Evolutionary conservation across 2,329 filamentous ascomycete genomes (phyloP), one percentile per base, ranked within the genome.

Genomic region (Fusarium oxysporum): DNA sequence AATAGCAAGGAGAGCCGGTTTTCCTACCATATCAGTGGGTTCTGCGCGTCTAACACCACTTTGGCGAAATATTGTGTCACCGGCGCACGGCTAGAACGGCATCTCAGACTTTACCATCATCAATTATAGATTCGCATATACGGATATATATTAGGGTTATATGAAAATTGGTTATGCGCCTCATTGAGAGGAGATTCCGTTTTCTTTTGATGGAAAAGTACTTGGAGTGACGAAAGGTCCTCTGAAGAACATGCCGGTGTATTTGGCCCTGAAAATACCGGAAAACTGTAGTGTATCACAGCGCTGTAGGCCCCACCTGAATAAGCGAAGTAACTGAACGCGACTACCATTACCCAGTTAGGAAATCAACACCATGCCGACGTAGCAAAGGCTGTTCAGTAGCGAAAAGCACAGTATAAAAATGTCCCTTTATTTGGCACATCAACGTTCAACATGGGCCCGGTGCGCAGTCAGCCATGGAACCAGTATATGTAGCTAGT

Each of bases 161-260:
- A 5, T 9, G 4, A n/a, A 6, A 9, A n/a, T 3, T 8, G 19
- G 2, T 1, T n/a, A 4, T 38, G 16, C 5, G 9, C 17, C 13
- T 2, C 7, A 3, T 8, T 28, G 3, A 17, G 19, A 38, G 7
- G 14, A 2, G 13, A 21, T 13, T n/a, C 5, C 2, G 14, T 6
- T 21, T 21, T 38, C 2, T 9, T 16, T 13, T n/a, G 4, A 11
- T 8, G 14, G 14, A n/a, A 12, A 16, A 8, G 17, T 14, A 32
- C 19, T 37, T 9, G 33, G 14, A 53, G 13, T 19, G 33, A n/a
- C 9, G 6, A 37, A 8, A 12, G 10, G 9, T n/a, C 19, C 8
- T 16, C 7, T 5, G 10, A 21, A 21, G 19, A 35, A 23, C 12
- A 38, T 2, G 33, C 50, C 9, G 3, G 33, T n/a, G 13, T 25